These are phyloP conservation scores for Globisporangium nagaii DNA, from an alignment of 352 stramenopile genomes.

Conservation along the genomic window DNA sequence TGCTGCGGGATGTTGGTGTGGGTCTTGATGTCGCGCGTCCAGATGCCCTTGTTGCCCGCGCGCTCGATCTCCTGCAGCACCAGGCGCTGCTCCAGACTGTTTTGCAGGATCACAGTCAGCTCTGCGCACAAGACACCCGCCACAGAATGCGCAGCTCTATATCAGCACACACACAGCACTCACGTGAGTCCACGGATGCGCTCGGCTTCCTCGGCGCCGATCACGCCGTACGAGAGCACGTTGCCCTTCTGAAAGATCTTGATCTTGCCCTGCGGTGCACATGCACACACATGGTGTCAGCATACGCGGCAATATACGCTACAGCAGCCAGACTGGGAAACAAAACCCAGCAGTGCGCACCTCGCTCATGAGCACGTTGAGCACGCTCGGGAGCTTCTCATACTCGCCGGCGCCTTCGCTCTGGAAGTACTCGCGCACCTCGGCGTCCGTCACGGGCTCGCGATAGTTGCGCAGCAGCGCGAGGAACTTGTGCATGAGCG, in stretches of 20 bases:
- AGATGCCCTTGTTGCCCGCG: slow-evolving; percentile 97
- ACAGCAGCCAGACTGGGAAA: neutral
- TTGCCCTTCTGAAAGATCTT: slow-evolving; percentile 88
- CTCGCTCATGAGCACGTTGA: slow-evolving; percentile 83
- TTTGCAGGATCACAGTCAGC: too few species aligned
- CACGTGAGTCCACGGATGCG: slow-evolving; percentile 81
- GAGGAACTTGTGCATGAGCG: slow-evolving; percentile 66
- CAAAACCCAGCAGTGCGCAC: too few species aligned
- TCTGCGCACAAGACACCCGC: too few species aligned
- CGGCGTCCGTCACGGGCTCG: slow-evolving; percentile 69
- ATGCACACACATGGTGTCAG: neutral
- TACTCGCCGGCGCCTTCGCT: slow-evolving; percentile 63
- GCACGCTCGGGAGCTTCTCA: slow-evolving; percentile 71
- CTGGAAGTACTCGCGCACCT: slow-evolving; percentile 81
- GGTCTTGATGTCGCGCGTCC: slow-evolving; percentile 98
- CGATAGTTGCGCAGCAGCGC: slow-evolving; percentile 73
- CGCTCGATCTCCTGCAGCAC: slow-evolving; percentile 95
- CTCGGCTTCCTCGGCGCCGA: slow-evolving; percentile 80
- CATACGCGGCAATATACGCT: neutral
- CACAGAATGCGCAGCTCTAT: slow-evolving; percentile 5
- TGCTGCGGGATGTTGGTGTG: slow-evolving; percentile 96
- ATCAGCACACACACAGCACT: slow-evolving; percentile 6
- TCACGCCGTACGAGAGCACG: slow-evolving; percentile 79
- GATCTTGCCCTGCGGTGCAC: slow-evolving; percentile 51
- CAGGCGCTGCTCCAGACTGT: slow-evolving; percentile 75